A percentile compares a stretch with the other conserved stretches of the same genome.
phyloP scores from a whole-genome alignment of 176 grass and related monocot genomes.

The Phyllostachys edulis region DNA sequence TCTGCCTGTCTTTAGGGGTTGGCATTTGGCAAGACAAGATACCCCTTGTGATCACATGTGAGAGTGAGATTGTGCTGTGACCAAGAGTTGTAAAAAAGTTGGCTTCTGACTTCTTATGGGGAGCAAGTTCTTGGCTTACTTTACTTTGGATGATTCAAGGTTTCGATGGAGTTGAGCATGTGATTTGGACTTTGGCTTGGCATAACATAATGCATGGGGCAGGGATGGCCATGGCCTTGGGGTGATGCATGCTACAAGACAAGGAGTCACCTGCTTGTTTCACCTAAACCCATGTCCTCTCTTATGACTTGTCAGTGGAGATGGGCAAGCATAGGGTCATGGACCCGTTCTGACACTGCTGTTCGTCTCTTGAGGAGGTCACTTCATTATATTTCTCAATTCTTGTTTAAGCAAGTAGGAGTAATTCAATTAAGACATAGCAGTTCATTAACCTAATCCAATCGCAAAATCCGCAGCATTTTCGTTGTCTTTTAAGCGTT shows the following conservation, averaged over 20 bases:
- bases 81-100: slow-evolving; percentile 21
- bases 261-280: slow-evolving; percentile 4
- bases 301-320: slow-evolving; percentile 19
- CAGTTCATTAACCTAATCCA: not conserved
- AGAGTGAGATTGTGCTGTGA: not conserved
- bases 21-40: slow-evolving; percentile 31
- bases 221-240: not conserved
- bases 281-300: slow-evolving; percentile 39
- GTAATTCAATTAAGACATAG: not conserved
- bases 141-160: not conserved
- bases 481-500: not conserved
- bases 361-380: not conserved
- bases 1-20: slow-evolving; percentile 24
- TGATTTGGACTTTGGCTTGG: slow-evolving; percentile 24
- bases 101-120: slow-evolving; percentile 27
- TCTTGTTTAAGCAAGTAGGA: not conserved
- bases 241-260: slow-evolving; percentile 11
- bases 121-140: slow-evolving; percentile 27
- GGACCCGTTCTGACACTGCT: slow-evolving; percentile 22
- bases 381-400: not conserved
- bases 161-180: slow-evolving; percentile 20
- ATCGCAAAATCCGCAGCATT: not conserved
- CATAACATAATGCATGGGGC: not conserved
- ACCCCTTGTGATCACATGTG: not conserved
- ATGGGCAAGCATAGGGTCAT: not conserved